These are phyloP conservation scores for Rutstroemia sp. DNA, from an alignment of 2,329 filamentous ascomycete species.

Conservation along the genomic window DNA sequence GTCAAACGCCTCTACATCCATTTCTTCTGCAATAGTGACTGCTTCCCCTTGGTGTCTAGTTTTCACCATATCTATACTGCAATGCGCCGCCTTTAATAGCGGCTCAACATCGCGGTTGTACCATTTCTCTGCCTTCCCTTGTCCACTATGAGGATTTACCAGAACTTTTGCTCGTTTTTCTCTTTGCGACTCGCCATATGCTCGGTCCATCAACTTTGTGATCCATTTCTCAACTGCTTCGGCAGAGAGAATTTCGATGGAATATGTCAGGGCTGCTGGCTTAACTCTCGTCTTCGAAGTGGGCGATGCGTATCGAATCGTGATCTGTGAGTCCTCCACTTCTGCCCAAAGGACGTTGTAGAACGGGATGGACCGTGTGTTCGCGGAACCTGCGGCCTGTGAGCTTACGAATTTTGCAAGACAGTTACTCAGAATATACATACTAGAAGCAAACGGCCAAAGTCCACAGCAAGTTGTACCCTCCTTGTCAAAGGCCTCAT, in stretches of 20 bases:
- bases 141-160: conserved; percentile 85
- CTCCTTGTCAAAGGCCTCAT: conserved; percentile 45
- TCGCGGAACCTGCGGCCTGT: conserved; percentile 23
- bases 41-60: conserved; percentile 73
- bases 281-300: conserved; percentile 52
- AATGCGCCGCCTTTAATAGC: conserved; percentile 74
- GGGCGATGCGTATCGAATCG: conserved; percentile 64
- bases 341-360: conserved; percentile 83
- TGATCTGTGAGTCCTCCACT: conserved; percentile 48
- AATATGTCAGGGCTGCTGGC: conserved; percentile 54
- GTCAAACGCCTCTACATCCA: conserved; percentile 77
- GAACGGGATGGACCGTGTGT: conserved; percentile 55
- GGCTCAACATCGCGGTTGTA: conserved; percentile 74
- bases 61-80: conserved; percentile 64
- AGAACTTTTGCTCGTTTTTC: conserved; percentile 78
- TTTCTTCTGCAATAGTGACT: conserved; percentile 62
- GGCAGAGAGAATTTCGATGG: conserved; percentile 34
- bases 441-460: conserved; percentile 37
- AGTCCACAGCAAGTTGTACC: conserved; percentile 49
- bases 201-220: conserved; percentile 54
- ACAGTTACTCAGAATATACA: conserved; percentile 5
- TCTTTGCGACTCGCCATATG: conserved; percentile 63
- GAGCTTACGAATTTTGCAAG: neutral
- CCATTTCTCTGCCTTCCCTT: conserved; percentile 64
- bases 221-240: conserved; percentile 45